Conservation (phyloP, 306 rosid species). For the Trifolium dubium region DNA sequence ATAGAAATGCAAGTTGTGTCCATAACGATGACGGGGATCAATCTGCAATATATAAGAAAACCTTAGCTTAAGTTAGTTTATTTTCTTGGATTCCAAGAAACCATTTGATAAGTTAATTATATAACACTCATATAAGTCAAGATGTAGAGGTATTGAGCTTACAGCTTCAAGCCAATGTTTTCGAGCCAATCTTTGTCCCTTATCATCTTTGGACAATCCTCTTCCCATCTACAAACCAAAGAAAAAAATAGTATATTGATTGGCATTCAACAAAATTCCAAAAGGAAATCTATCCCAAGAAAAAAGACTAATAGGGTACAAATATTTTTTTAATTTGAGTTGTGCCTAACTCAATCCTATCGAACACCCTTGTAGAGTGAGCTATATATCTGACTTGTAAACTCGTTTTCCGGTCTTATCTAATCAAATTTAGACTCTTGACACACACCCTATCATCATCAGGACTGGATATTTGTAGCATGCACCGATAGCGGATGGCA, state of each 20-base stretch:
- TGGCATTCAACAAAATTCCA: slow-evolving; percentile 24
- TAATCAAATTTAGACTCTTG: not conserved
- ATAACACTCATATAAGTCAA: not conserved
- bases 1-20: slow-evolving; percentile 82
- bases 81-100: slow-evolving; percentile 29
- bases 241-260: not conserved
- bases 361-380: not conserved
- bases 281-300: not conserved
- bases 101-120: not conserved
- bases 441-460: not conserved
- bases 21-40: slow-evolving; percentile 95
- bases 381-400: not conserved
- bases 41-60: slow-evolving; percentile 53
- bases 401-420: not conserved
- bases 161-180: slow-evolving; percentile 98
- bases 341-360: not conserved
- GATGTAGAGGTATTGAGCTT: slow-evolving; percentile 41
- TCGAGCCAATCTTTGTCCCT: slow-evolving; percentile 70
- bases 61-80: not conserved
- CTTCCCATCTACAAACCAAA: slow-evolving; percentile 70
- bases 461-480: no score
- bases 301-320: not conserved
- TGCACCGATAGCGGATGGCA: no score
- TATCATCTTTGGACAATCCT: slow-evolving; percentile 78
- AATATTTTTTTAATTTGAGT: not conserved